A percentile compares a stretch with the other conserved stretches of the same genome.
These are phyloP conservation scores for Septoria linicola DNA, from an alignment of 2,329 filamentous ascomycete species.

Conservation along the genomic window DNA sequence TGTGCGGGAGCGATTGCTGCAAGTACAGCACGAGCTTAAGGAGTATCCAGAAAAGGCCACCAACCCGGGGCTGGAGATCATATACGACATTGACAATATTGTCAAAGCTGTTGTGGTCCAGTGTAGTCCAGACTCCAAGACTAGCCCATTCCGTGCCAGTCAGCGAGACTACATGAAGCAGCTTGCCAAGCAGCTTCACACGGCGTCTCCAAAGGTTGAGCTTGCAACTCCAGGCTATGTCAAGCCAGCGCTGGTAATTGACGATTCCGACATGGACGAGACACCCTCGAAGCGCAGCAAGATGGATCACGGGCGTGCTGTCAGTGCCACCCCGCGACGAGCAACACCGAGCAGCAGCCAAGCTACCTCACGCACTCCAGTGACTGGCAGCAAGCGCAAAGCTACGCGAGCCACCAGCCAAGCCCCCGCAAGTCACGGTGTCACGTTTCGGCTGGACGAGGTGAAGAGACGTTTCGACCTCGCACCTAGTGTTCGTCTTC, in stretches of 20 bases:
- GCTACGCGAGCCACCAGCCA: neutral
- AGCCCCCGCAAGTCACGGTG: neutral
- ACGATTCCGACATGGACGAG: conserved; percentile 24
- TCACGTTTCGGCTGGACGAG: neutral
- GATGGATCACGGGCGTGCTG: conserved; percentile 18
- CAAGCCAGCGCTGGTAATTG: conserved; percentile 19
- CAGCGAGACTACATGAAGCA: conserved; percentile 50
- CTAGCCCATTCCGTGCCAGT: conserved; percentile 42
- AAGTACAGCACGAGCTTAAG: conserved; percentile 56
- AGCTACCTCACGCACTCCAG: conserved; percentile 41
- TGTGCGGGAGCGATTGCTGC: conserved; percentile 49
- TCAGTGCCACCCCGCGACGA: conserved; percentile 6
- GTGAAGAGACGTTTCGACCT: conserved; percentile 9
- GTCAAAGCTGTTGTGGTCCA: conserved; percentile 54
- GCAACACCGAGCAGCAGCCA: neutral
- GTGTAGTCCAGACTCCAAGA: conserved; percentile 51
- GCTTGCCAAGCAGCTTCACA: conserved; percentile 50
- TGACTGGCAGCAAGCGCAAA: neutral
- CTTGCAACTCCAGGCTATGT: conserved; percentile 31
- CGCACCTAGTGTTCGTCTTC: neutral
- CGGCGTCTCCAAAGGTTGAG: conserved; percentile 33
- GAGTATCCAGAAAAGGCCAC: conserved; percentile 61
- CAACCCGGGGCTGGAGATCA: conserved; percentile 67
- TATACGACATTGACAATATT: conserved; percentile 59
- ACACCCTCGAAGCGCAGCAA: conserved; percentile 39